Percentiles rank a stretch among this genome's conserved stretches.
These are phyloP conservation scores for Cladosporium austrohemisphaericum DNA, from an alignment of 2,329 filamentous ascomycete genomes.

Conservation along the genomic window DNA sequence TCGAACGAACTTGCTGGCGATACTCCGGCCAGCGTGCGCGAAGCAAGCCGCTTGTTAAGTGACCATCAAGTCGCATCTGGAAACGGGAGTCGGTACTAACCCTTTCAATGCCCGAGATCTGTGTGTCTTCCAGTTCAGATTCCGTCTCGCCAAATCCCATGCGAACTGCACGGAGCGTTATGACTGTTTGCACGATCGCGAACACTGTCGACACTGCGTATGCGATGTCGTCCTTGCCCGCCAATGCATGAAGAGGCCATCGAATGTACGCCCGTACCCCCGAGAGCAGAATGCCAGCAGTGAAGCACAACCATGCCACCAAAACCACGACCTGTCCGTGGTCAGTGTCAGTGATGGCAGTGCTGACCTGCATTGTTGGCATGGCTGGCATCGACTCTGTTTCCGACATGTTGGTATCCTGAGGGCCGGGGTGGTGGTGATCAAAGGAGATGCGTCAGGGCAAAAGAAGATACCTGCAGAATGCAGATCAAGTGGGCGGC, in stretches of 20 bases:
- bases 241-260: slow-evolving; percentile 12
- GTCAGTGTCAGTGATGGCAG: slow-evolving; percentile 17
- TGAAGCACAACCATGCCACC: slow-evolving; percentile 18
- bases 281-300: slow-evolving; percentile 14
- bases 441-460: background rate
- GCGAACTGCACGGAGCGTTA: background rate
- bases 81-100: slow-evolving; percentile 1
- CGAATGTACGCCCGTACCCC: slow-evolving; percentile 13
- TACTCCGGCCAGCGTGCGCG: background rate
- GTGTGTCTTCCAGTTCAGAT: background rate
- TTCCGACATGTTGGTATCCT: slow-evolving; percentile 1
- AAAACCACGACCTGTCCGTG: slow-evolving; percentile 18
- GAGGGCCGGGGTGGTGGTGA: background rate
- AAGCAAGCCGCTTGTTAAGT: background rate
- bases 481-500: background rate
- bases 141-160: slow-evolving; percentile 8
- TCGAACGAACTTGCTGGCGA: background rate
- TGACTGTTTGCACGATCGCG: slow-evolving; percentile 7
- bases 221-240: slow-evolving; percentile 13
- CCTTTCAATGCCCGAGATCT: background rate
- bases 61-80: background rate
- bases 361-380: slow-evolving; percentile 17
- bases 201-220: slow-evolving; percentile 4
- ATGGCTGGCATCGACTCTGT: slow-evolving; percentile 9
- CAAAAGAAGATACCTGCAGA: background rate